A percentile compares a stretch with the other conserved stretches of the same genome.
Conservation (phyloP, 441 rosid genomes). For the Pelargonium cotyledonis region DNA sequence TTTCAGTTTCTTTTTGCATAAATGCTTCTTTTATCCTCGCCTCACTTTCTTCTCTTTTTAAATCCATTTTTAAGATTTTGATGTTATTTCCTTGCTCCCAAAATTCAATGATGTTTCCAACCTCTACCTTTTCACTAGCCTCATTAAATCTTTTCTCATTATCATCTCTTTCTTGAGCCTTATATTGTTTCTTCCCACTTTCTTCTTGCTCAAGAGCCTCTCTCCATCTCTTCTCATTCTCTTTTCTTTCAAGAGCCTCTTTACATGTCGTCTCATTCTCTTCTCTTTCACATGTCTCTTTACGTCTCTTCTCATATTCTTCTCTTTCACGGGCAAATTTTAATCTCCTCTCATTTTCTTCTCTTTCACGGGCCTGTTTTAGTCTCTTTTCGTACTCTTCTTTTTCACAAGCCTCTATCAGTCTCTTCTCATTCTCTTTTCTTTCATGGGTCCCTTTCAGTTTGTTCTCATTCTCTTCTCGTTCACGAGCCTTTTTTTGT, state of each 20-base stretch:
- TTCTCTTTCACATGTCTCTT: conserved; percentile 9
- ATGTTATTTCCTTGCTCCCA: conserved; percentile 14
- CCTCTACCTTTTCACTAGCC: conserved; percentile 15
- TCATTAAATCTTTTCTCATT: conserved; percentile 16
- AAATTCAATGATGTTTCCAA: conserved; percentile 8
- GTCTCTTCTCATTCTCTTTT: conserved; percentile 6
- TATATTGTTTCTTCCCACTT: conserved; percentile 29
- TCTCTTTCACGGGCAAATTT: conserved; percentile 2
- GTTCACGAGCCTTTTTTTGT: too few relatives aligned
- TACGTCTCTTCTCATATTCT: conserved; percentile 21
- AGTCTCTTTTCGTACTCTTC: conserved; percentile 35
- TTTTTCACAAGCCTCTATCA: conserved; percentile 17
- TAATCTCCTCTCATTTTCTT: conserved; percentile 33
- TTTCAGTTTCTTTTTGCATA: conserved; percentile 23
- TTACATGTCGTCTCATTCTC: conserved; percentile 15
- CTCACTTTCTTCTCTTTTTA: conserved; percentile 24
- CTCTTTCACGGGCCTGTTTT: conserved; percentile 29
- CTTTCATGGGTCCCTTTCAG: too few relatives aligned
- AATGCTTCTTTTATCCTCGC: conserved; percentile 14
- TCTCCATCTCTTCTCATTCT: conserved; percentile 17
- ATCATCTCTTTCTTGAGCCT: conserved; percentile 27
- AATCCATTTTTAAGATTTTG: conserved; percentile 17
- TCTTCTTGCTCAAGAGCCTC: conserved; percentile 23
- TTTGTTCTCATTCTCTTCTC: too few relatives aligned
- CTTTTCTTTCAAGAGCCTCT: conserved; percentile 21